A percentile compares a stretch with the other conserved stretches of the same genome.
Conservation (phyloP, 2,329 filamentous ascomycete genomes). For the Phoma herbarum region DNA sequence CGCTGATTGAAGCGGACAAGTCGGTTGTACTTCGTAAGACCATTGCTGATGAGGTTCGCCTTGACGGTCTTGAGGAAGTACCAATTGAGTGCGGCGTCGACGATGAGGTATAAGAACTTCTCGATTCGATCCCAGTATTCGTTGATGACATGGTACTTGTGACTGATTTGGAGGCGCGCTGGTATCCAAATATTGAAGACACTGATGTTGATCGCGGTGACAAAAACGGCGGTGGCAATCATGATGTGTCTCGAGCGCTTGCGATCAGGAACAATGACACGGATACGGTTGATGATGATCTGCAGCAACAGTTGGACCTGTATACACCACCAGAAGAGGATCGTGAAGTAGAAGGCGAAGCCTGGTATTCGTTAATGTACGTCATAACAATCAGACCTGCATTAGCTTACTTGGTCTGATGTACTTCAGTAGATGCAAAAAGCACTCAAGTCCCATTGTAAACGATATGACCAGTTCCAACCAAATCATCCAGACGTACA, state of each 20-base stretch:
- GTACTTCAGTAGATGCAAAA: constrained; percentile 44
- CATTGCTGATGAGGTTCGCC: constrained; percentile 58
- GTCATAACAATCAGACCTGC: neutral
- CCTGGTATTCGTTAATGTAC: constrained; percentile 29
- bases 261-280: constrained; percentile 48
- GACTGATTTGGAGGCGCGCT: constrained; percentile 46
- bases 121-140: constrained; percentile 52
- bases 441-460: constrained; percentile 55
- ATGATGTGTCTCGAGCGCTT: constrained; percentile 45
- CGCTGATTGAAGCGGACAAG: constrained; percentile 61
- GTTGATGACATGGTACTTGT: constrained; percentile 46
- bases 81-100: constrained; percentile 51
- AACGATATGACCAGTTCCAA: constrained; percentile 56
- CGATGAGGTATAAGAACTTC: constrained; percentile 50
- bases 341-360: constrained; percentile 47
- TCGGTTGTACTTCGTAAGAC: constrained; percentile 61
- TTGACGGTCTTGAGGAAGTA: constrained; percentile 57
- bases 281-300: constrained; percentile 54
- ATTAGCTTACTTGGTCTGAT: constrained; percentile 44
- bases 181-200: constrained; percentile 55
- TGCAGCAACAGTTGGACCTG: constrained; percentile 52
- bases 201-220: constrained; percentile 51
- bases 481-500: constrained; percentile 61
- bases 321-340: constrained; percentile 51
- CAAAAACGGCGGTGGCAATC: constrained; percentile 48